Base-by-base conservation (phyloP, 495 filamentous ascomycete species). In the Viridothelium virens region DNA sequence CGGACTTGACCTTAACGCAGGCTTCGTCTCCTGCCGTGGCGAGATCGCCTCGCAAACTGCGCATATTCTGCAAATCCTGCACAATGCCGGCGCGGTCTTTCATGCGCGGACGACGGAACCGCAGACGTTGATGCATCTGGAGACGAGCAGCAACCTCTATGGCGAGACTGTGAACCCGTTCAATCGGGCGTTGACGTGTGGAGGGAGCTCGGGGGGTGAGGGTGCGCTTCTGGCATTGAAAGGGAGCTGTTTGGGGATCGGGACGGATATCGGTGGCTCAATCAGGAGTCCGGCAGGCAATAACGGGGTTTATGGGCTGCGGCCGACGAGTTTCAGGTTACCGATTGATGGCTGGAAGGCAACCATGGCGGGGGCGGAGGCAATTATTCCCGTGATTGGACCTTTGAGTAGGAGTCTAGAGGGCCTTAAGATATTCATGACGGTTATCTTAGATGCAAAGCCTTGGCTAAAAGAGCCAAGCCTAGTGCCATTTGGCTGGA, bases 171-270 rank as follows among this genome's bases (percentile, higher is more conserved):
- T 83, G 9, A 85, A 86, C 70, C 84, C 87, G 0, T 76, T 79
- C 65, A 86, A 88, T 70, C 77, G 74, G 5, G 74, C 72, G 0
- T 71, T 89, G 38, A 87, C 83, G 10, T 72, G 81, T 3, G 87
- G 87, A 5, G 87, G 87, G 0, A 86, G 83, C 56, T 85, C 84
- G 1, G 86, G 87, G 14, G 88, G 88, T 59, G 88, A 91, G 71
- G 83, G 80, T 0, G 84, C 87, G 0, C 76, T 90, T n/a, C 67
- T 89, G 44, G 85, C 79, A 0, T 74, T 84, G 1, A 72, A 82
- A 1, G 87, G 86, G 1, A 85, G 82, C 41, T 76, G 81, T 38
- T 74, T 90, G 0, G 88, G 88, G 0, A 84, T 91, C 50, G 88
- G 87, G 0, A 86, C 85, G 1, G 88, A 91, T 70, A 82, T 91